Conservation (phyloP, 306 rosid genomes). For the Oxytropis ochrocephala region DNA sequence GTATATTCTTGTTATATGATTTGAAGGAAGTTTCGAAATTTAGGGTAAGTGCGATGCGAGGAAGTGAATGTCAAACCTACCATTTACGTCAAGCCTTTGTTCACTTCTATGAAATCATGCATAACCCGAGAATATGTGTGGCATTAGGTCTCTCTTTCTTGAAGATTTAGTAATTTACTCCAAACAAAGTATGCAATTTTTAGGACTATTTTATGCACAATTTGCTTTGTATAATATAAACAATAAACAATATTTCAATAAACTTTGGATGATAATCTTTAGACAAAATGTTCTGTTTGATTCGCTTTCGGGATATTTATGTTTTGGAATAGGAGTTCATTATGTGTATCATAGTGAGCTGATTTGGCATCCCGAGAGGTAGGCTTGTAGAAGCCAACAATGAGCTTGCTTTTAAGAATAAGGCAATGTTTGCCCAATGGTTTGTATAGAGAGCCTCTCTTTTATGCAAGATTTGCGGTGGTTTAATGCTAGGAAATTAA, state of each 20-base stretch:
- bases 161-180: not conserved
- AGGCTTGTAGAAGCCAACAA: constrained; percentile 22
- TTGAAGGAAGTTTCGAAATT: not conserved
- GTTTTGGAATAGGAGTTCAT: not conserved
- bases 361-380: constrained; percentile 26
- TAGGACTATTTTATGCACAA: not conserved
- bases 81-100: too few species aligned
- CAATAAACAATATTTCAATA: not conserved
- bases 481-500: constrained; percentile 15
- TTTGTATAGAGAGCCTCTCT: constrained; percentile 29
- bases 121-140: too few species aligned
- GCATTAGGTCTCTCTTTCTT: not conserved
- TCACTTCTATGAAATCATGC: not conserved
- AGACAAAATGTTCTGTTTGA: not conserved
- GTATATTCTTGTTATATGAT: not conserved
- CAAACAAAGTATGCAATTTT: not conserved
- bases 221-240: not conserved
- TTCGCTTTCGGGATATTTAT: constrained; percentile 22
- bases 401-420: constrained; percentile 59
- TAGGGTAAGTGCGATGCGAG: too few species aligned
- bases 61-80: too few species aligned
- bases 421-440: constrained; percentile 43
- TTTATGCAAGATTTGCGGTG: constrained; percentile 1
- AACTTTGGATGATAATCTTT: not conserved
- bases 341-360: constrained; percentile 17